Percentiles rank a stretch among this genome's conserved stretches.
Evolutionary conservation across 2,329 filamentous ascomycete genomes (phyloP).

Genomic region (Ophiostoma fasciatum): DNA sequence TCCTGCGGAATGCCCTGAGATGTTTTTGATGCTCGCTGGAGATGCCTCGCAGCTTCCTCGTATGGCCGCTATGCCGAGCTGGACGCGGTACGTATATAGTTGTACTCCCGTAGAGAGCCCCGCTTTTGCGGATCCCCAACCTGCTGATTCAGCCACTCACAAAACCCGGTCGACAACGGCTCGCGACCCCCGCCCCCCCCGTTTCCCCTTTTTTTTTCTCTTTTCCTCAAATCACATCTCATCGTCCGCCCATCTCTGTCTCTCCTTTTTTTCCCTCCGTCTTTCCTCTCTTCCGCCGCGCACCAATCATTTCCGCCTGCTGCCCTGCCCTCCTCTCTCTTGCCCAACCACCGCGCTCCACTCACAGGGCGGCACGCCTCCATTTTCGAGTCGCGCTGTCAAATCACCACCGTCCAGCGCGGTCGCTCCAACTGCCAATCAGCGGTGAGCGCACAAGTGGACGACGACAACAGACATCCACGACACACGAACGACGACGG

Average conservation of each 20-base stretch:
- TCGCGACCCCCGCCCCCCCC: slow-evolving; percentile 21
- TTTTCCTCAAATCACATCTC: slow-evolving; percentile 37
- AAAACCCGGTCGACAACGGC: no score
- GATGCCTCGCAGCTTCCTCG: no score
- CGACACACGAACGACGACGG: no score
- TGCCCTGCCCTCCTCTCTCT: slow-evolving; percentile 10
- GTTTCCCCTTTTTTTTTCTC: neutral
- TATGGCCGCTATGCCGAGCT: no score
- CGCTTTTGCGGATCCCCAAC: no score
- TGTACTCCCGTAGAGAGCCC: neutral
- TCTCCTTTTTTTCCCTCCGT: slow-evolving; percentile 16
- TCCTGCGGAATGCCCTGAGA: no score
- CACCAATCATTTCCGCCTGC: slow-evolving; percentile 28
- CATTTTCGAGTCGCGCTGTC: slow-evolving; percentile 2
- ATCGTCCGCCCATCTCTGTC: slow-evolving; percentile 9
- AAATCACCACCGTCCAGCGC: neutral
- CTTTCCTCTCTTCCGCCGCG: slow-evolving; percentile 22
- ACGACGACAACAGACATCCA: no score
- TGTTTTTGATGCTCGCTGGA: no score
- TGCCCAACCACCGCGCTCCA: slow-evolving; percentile 2
- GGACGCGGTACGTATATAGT: no score
- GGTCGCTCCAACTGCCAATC: neutral
- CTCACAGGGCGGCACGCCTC: no score
- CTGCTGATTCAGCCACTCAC: slow-evolving; percentile 33
- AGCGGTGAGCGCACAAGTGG: no score